Evolutionary conservation across 164 flowering plant genomes (phyloP).

Genomic region (Platanus orientalis): DNA sequence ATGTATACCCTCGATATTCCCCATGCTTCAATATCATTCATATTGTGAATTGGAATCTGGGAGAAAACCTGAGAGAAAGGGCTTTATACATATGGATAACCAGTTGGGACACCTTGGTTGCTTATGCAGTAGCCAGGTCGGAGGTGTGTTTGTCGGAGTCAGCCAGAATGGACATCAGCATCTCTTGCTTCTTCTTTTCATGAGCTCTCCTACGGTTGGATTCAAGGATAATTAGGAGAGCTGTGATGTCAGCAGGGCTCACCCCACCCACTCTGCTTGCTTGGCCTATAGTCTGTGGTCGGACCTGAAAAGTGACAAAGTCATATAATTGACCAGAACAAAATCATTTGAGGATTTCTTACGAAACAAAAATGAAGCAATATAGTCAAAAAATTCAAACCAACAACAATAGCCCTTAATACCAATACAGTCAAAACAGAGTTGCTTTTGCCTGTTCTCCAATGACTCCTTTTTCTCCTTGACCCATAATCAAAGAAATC

Average conservation of each 20-base stretch:
- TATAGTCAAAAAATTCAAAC: no score
- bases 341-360: not conserved
- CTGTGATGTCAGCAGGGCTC: constrained; percentile 94
- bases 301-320: constrained; percentile 47
- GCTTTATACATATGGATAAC: not conserved
- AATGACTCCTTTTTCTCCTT: no score
- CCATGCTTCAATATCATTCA: not conserved
- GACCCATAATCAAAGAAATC: no score
- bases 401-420: no score
- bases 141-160: constrained; percentile 29
- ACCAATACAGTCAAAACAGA: no score
- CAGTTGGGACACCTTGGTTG: not conserved
- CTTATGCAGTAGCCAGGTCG: constrained; percentile 21
- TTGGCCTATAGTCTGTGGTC: constrained; percentile 95
- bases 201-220: constrained; percentile 60
- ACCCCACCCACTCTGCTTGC: constrained; percentile 97
- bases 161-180: constrained; percentile 30
- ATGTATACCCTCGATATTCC: not conserved
- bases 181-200: constrained; percentile 38
- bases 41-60: not conserved
- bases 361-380: not conserved
- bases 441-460: no score
- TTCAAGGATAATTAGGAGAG: constrained; percentile 84
- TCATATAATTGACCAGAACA: not conserved
- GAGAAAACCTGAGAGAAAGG: not conserved